Evolutionary conservation across 1,139 yeast species (phyloP), one percentile per base, ranked within the genome.

Genomic region (Yamadazyma triangularis): DNA sequence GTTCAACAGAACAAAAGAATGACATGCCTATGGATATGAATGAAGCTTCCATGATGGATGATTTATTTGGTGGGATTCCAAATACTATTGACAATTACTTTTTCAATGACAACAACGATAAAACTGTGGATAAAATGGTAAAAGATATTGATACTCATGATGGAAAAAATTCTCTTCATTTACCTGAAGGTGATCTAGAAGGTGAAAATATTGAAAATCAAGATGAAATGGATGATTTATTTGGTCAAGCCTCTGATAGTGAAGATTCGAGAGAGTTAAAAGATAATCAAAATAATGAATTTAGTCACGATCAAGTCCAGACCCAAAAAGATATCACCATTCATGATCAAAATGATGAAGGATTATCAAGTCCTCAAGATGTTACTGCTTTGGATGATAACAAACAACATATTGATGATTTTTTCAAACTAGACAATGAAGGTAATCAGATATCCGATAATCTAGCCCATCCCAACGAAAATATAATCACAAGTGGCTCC

Each of bases 181-280:
- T n/a, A n/a, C 20, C 20, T 6, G 20, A 18, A 18, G 20, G 9
- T 7, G 20, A 18, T 18, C 6, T 18, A 7, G 9, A 9, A 7
- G 20, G 10, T 31, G n/a, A n/a, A n/a, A n/a, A n/a, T n/a, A n/a
- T n/a, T n/a, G 13, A 45, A 38, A 8, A 8, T 7, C 6, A 28
- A 8, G 40, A 39, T 25, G 42, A 60, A 34, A 53, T 58, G 31
- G 69, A 66, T 25, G 74, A 68, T 28, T n/a, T n/a, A n/a, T n/a
- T n/a, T n/a, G 72, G 76, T 2, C 70, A 53, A 10, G 62, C 56
- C 16, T 58, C 55, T 27, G 63, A 56, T 22, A 27, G 28, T 23
- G 42, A 39, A 10, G 33, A 28, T 12, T n/a, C n/a, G n/a, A n/a
- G n/a, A n/a, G n/a, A n/a, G n/a, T n/a, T n/a, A n/a, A n/a, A n/a